phyloP scores from a whole-genome alignment of 1,284 basidiomycete species.

The Amylostereum chailletii region DNA sequence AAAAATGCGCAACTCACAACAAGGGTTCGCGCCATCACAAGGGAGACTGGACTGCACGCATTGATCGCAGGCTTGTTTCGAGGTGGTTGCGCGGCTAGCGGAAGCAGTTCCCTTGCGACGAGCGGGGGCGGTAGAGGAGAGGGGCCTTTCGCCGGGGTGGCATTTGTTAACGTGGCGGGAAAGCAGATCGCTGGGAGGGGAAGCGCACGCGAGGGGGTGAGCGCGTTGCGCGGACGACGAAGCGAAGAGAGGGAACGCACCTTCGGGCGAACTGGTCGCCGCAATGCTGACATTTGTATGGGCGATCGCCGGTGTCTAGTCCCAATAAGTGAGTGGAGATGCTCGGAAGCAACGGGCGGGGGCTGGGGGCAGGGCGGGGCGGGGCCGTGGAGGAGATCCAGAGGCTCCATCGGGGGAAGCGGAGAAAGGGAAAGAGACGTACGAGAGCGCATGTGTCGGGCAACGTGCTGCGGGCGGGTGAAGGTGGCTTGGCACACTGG shows the following conservation, averaged over 20 bases:
- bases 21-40: conserved; percentile 77
- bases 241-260: conserved; percentile 28
- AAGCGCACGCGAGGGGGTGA: conserved; percentile 1
- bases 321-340: conserved; percentile 10
- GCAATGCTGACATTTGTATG: conserved; percentile 85
- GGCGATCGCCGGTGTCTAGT: conserved; percentile 83
- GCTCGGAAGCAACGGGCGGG: conserved; percentile 6
- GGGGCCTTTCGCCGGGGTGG: conserved; percentile 66
- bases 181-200: conserved; percentile 59
- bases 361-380: conserved; percentile 11
- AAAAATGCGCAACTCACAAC: conserved; percentile 42
- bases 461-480: conserved; percentile 85
- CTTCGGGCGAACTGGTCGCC: conserved; percentile 85
- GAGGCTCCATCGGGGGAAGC: conserved; percentile 4
- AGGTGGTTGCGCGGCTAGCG: conserved; percentile 62
- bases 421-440: conserved; percentile 26
- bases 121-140: conserved; percentile 29
- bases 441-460: conserved; percentile 85
- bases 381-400: not conserved
- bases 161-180: conserved; percentile 88
- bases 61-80: conserved; percentile 79
- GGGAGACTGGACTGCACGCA: conserved; percentile 75
- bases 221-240: conserved; percentile 1
- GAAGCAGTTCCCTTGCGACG: conserved; percentile 52
- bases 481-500: conserved; percentile 83